phyloP scores from a whole-genome alignment of 2,329 filamentous ascomycete genomes.

The Pseudocercospora eumusae region DNA sequence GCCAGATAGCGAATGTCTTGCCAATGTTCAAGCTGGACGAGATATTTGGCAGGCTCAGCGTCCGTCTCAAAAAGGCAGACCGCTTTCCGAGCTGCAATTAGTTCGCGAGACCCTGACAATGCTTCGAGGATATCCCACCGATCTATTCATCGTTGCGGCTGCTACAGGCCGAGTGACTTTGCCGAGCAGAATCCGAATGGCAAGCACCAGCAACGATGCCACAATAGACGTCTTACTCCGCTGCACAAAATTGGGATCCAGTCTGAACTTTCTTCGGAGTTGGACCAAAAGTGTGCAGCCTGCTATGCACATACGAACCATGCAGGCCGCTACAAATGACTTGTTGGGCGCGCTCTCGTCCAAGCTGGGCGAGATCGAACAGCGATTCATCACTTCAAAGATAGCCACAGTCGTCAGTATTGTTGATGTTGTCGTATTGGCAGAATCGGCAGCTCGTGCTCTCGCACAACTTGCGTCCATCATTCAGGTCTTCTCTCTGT shows the following conservation, averaged over 20 bases:
- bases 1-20: slow-evolving; percentile 36
- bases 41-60: slow-evolving; percentile 9
- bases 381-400: slow-evolving; percentile 57
- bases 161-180: slow-evolving; percentile 30
- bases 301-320: slow-evolving; percentile 62
- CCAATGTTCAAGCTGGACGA: slow-evolving; percentile 41
- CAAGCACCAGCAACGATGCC: slow-evolving; percentile 27
- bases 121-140: slow-evolving; percentile 75
- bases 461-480: slow-evolving; percentile 66
- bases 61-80: background rate
- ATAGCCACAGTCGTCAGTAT: slow-evolving; percentile 66
- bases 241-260: slow-evolving; percentile 53
- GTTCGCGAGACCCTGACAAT: slow-evolving; percentile 81
- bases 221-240: slow-evolving; percentile 45
- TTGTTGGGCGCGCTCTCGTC: slow-evolving; percentile 62
- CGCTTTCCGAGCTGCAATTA: slow-evolving; percentile 69
- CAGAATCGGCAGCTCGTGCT: slow-evolving; percentile 56
- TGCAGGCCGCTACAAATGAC: slow-evolving; percentile 63
- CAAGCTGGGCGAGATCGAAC: slow-evolving; percentile 61
- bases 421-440: slow-evolving; percentile 60
- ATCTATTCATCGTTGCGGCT: slow-evolving; percentile 59
- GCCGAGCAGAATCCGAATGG: slow-evolving; percentile 13
- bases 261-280: slow-evolving; percentile 50
- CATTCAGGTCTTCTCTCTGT: slow-evolving; percentile 40
- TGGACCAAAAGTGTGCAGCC: slow-evolving; percentile 47